Base-by-base conservation (phyloP, 1,284 basidiomycete genomes). In the Pholiota adiposa region DNA sequence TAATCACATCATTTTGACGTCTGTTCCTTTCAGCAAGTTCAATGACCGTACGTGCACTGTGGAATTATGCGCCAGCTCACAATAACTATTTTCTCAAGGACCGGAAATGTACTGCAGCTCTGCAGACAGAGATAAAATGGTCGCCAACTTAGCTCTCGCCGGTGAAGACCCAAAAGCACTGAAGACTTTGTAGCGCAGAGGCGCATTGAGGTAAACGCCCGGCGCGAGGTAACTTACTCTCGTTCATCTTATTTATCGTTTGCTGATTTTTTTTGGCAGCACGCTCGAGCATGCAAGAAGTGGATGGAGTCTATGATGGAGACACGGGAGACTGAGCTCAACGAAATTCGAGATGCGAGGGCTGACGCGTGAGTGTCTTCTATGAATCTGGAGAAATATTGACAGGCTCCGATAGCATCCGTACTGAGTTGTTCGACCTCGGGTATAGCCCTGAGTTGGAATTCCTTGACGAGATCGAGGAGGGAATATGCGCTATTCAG, bases 401-500 rank as follows among this genome's bases (percentile, higher is more conserved):
- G 6, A 21, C 19, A 76, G 73, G 29, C 29, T n/a, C n/a, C n/a
- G n/a, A 31, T 5, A 31, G 29, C 6, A 75, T 76, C 27, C 51
- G 51, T 7, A 61, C 66, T 2, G 70, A 67, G 54, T 60, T 75
- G 6, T 63, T 36, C 0, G 65, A 59, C 4, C 54, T 74, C 3
- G 73, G 74, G 1, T 75, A 68, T 53, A 31, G 44, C 14, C 60
- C 67, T 33, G 75, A 75, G 41, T 52, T 74, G 0, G 64, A 67
- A 4, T 72, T 73, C 29, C 60, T 72, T 2, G 54, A 58, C 6
- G 25, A 59, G 14, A 50, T 66, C 54, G 53, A 18, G 31, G 29
- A 11, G 5, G 33, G 51, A 9, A 44, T 59, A 9, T 63, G 58
- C 23, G 51, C 56, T n/a, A 33, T 64, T 51, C 29, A 56, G 11